Evolutionary conservation across 345 rosid genomes (phyloP), one percentile per base, ranked within the genome.

Genomic region (Citropsis articulata): DNA sequence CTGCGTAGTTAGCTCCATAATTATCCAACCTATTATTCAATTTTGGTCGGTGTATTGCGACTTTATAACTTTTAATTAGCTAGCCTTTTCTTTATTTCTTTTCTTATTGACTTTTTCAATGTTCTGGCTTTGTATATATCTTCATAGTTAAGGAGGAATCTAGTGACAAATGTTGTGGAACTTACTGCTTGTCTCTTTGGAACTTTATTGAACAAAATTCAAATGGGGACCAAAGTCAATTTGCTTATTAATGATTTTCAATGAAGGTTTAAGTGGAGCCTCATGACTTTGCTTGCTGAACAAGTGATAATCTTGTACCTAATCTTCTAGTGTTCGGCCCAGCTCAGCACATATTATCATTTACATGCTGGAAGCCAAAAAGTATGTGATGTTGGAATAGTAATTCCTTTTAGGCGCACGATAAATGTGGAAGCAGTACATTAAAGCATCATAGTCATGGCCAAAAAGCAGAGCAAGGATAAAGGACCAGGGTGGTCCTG

Each of bases 21-120:
- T 24, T 66, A 78, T 55, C 72, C 28, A 42, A 36, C 65, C 31
- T 60, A 76, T 70, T 56, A 77, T 77, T 83, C 53, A 69, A 79
- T 31, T 31, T 1, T 71, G 80, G 85, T 71, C 84, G 88, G 87
- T 73, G 78, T 69, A 19, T 66, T 84, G 81, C 78, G 82, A 18
- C 66, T 55, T 27, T 63, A 19, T 35, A 8, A 4, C 22, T 67
- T 48, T 65, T 75, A 62, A 0, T 21, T 38, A 16, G 9, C 36
- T 64, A 42, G 48, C 59, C 70, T 81, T 73, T 45, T 25, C 27
- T 78, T 77, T 77, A 79, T 69, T 56, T 30, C n/a, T 75, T 77
- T 77, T 70, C 72, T n/a, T 48, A 61, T 75, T 77, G 74, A 60
- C 78, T 70, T 81, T 72, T 48, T 25, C 19, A 2, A 7, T 55